Evolutionary conservation across 768 basidiomycete species (phyloP), one percentile per base, ranked within the genome.

Genomic region (Phylloporus scabripes): DNA sequence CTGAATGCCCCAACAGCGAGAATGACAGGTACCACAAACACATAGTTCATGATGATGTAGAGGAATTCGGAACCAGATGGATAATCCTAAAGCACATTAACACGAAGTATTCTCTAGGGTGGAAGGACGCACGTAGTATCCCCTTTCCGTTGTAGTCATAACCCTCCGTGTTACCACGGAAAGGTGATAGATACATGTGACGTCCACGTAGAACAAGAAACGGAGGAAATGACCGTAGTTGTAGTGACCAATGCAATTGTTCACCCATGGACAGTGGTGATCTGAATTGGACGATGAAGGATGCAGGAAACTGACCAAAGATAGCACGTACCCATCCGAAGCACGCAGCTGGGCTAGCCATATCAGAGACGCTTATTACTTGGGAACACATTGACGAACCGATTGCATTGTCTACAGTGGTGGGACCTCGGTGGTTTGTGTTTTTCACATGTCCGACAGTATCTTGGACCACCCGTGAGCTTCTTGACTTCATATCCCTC

Each of bases 401-500:
- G 79, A 63, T 83, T 83, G 65, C 96, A 99, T 52, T 84, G 77
- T 50, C 83, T 78, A 67, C 96, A 99, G 58, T 99, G 96, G 68
- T 99, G 96, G 0, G 94, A 79, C 50, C 92, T 73, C 18, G 90
- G 88, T 28, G 91, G 90, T 60, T 94, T 97, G 66, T 84, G 91
- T 50, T 74, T 76, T 53, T 84, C 74, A 67, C 96, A 99, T 52
- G 80, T 84, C 48, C 91, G 78, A 68, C 96, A 99, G 62, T 80
- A 91, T 20, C 96, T 74, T 15, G 92, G 92, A 0, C 73, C 71
- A 3, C 91, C 87, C 0, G 88, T 93, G 24, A 87, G 69, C 58
- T 83, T 88, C 75, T 96, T 97, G 34, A 96, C 89, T 71, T 98
- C 94, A 46, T 85, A 85, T 15, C 84, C 87, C 37, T 89, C 86